Conservation (phyloP, 1,284 basidiomycete species). For the Boletus semigastroideus region DNA sequence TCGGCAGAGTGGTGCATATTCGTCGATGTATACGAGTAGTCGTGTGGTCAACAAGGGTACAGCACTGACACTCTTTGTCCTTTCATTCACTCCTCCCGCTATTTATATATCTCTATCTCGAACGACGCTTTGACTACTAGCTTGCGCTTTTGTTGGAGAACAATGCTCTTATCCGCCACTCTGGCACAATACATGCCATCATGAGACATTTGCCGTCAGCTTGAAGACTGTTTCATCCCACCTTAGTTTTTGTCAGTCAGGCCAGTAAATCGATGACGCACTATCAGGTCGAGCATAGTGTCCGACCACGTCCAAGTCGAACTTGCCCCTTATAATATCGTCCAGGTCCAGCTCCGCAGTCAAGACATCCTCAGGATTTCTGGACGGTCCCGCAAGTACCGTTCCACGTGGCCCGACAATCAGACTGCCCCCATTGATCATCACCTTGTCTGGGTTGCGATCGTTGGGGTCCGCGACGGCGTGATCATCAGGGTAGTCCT, state of each 20-base stretch:
- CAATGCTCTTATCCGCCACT: too few relatives aligned
- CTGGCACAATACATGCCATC: slow-evolving; percentile 7
- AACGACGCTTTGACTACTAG: slow-evolving; percentile 12
- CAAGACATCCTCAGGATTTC: slow-evolving; percentile 59
- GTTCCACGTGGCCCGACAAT: slow-evolving; percentile 69
- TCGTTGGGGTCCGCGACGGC: slow-evolving; percentile 41
- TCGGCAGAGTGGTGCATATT: slow-evolving; percentile 26
- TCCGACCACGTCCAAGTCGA: slow-evolving; percentile 70
- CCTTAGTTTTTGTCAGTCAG: slow-evolving; percentile 8
- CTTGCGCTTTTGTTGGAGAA: slow-evolving; percentile 8
- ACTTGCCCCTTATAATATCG: slow-evolving; percentile 63
- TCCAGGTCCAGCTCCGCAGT: slow-evolving; percentile 65
- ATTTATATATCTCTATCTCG: slow-evolving; percentile 35
- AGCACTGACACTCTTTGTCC: not conserved
- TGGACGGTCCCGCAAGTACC: slow-evolving; percentile 67
- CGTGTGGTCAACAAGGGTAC: not conserved
- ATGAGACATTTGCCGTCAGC: slow-evolving; percentile 12
- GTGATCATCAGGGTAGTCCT: slow-evolving; percentile 60
- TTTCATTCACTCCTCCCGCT: not conserved
- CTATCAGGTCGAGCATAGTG: slow-evolving; percentile 69
- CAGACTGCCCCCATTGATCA: slow-evolving; percentile 68
- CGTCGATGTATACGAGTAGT: slow-evolving; percentile 11
- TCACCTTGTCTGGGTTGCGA: slow-evolving; percentile 51
- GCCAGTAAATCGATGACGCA: slow-evolving; percentile 31
- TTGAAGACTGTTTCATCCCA: slow-evolving; percentile 26